Evolutionary conservation across 306 rosid genomes (phyloP).

Genomic region (Geum urbanum): DNA sequence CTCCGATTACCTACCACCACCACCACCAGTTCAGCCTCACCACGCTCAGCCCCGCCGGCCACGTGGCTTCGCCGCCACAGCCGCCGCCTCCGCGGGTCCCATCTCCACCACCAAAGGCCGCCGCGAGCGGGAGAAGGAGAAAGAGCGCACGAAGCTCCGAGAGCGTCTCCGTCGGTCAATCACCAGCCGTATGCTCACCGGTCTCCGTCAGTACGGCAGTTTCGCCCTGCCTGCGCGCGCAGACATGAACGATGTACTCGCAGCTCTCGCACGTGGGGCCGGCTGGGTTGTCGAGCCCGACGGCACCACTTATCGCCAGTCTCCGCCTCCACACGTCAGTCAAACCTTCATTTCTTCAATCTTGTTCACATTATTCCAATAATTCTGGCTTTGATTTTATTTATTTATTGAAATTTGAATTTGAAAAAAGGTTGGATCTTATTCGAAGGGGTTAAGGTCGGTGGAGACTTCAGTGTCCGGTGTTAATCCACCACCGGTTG

Average conservation of each 20-base stretch:
- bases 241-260: conserved; percentile 95
- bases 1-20: conserved; percentile 51
- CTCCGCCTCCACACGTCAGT: conserved; percentile 47
- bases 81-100: conserved; percentile 31
- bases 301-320: conserved; percentile 80
- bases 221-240: conserved; percentile 98
- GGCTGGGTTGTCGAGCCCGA: conserved; percentile 94
- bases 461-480: conserved; percentile 73
- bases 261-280: conserved; percentile 96
- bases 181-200: conserved; percentile 94
- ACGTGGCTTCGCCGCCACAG: conserved; percentile 81
- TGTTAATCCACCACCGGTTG: conserved; percentile 41
- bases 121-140: conserved; percentile 90
- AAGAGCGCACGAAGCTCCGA: conserved; percentile 96
- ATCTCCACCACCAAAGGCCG: conserved; percentile 45
- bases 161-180: conserved; percentile 98
- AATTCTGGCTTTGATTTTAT: background rate
- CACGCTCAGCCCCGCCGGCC: conserved; percentile 78
- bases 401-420: background rate
- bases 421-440: conserved; percentile 51
- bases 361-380: background rate
- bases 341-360: background rate
- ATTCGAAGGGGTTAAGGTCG: conserved; percentile 66
- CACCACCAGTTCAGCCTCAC: too few relatives aligned
- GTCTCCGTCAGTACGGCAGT: conserved; percentile 92